Evolutionary conservation across 2,329 filamentous ascomycete species (phyloP).

Genomic region (Exserohilum rostratum): DNA sequence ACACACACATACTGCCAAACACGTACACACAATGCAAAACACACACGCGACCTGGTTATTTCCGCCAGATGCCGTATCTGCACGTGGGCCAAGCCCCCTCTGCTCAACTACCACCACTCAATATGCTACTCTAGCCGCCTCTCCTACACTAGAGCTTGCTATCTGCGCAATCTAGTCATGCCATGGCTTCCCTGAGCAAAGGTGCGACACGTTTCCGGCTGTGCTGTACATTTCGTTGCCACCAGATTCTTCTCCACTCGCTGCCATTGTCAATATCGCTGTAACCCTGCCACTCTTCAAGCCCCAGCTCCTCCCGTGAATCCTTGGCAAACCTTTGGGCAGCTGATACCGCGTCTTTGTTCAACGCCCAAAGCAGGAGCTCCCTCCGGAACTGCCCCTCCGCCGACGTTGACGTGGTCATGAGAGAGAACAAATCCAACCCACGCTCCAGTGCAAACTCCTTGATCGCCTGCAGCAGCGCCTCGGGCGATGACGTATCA

Average conservation of each 20-base stretch:
- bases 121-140: constrained; percentile 4
- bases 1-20: background rate
- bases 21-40: constrained; percentile 23
- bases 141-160: constrained; percentile 12
- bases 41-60: background rate
- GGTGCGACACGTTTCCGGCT: constrained; percentile 70
- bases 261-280: constrained; percentile 51
- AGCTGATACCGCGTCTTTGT: constrained; percentile 56
- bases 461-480: constrained; percentile 58
- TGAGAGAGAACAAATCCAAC: constrained; percentile 69
- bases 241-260: constrained; percentile 67
- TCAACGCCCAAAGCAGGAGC: constrained; percentile 69
- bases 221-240: constrained; percentile 64
- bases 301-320: constrained; percentile 57
- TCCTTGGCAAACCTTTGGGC: constrained; percentile 61
- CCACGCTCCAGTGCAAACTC: constrained; percentile 62
- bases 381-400: constrained; percentile 67
- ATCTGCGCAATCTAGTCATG: constrained; percentile 7
- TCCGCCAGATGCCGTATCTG: constrained; percentile 20
- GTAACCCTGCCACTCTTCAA: constrained; percentile 61
- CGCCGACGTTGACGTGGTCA: constrained; percentile 67
- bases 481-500: constrained; percentile 27
- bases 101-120: constrained; percentile 13
- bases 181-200: constrained; percentile 58
- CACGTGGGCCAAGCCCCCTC: constrained; percentile 18